Evolutionary conservation across 148 eudicot species (phyloP).

Genomic region (Diospyros lotus): DNA sequence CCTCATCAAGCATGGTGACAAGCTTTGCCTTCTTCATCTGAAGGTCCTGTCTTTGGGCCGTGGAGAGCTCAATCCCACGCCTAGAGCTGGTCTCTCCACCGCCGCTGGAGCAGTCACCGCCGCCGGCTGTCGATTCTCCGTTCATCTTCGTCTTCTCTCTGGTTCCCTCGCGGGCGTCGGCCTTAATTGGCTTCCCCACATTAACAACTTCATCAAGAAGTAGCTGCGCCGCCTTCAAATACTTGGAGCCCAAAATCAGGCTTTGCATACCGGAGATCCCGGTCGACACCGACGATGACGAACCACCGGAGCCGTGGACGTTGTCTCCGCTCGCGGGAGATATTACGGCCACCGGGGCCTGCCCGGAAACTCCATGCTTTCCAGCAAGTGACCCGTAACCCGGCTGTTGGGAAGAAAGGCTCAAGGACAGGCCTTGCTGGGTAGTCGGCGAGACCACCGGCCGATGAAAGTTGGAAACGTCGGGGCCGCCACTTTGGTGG

Average conservation of each 20-base stretch:
- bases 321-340: slow-evolving; percentile 14
- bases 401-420: slow-evolving; percentile 50
- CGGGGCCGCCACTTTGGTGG: neutral
- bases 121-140: slow-evolving; percentile 9
- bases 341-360: slow-evolving; percentile 24
- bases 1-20: slow-evolving; percentile 80
- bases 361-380: slow-evolving; percentile 17
- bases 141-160: slow-evolving; percentile 21
- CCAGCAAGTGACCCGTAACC: slow-evolving; percentile 16
- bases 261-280: slow-evolving; percentile 34
- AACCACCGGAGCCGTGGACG: slow-evolving; percentile 22
- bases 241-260: slow-evolving; percentile 57
- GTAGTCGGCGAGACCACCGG: slow-evolving; percentile 17
- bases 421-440: slow-evolving; percentile 54
- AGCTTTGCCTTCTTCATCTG: slow-evolving; percentile 80
- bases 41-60: slow-evolving; percentile 67
- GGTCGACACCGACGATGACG: slow-evolving; percentile 19
- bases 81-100: slow-evolving; percentile 16
- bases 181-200: slow-evolving; percentile 30
- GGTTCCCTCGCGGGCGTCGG: neutral
- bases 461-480: slow-evolving; percentile 10
- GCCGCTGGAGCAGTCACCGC: slow-evolving; percentile 22
- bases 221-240: slow-evolving; percentile 52
- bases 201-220: slow-evolving; percentile 64
- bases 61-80: slow-evolving; percentile 35